Conservation (phyloP, 2,329 filamentous ascomycete genomes). For the Gnomoniopsis smithogilvyi region DNA sequence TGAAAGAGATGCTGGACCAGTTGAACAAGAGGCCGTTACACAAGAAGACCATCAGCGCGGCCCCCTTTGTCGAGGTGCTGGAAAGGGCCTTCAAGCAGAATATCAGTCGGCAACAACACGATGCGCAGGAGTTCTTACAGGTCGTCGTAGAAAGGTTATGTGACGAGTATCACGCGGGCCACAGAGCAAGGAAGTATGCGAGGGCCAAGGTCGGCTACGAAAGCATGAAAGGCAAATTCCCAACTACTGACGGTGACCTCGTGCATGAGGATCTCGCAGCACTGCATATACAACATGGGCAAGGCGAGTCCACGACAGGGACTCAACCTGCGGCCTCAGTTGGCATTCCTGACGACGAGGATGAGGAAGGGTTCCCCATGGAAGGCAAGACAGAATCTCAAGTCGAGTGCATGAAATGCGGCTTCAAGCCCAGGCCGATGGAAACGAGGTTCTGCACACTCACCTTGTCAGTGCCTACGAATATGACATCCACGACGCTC, state of each 20-base stretch:
- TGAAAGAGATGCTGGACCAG: conserved; percentile 90
- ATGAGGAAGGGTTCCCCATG: conserved; percentile 79
- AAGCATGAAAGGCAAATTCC: conserved; percentile 10
- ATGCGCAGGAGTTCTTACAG: conserved; percentile 96
- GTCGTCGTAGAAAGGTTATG: conserved; percentile 87
- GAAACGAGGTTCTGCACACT: conserved; percentile 86
- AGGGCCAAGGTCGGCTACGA: conserved; percentile 28
- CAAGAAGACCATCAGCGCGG: conserved; percentile 87
- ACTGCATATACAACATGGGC: conserved; percentile 22
- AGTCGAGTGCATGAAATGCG: conserved; percentile 86
- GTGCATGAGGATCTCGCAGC: conserved; percentile 30
- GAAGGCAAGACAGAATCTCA: conserved; percentile 93
- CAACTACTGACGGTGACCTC: conserved; percentile 25
- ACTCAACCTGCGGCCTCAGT: conserved; percentile 15
- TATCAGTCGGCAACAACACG: conserved; percentile 92
- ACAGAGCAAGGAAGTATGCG: conserved; percentile 64
- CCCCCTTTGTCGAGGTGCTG: conserved; percentile 77
- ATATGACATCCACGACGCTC: conserved; percentile 74
- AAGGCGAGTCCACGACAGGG: conserved; percentile 12
- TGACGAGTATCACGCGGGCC: conserved; percentile 89
- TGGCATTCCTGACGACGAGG: conserved; percentile 33
- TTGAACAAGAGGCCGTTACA: conserved; percentile 92
- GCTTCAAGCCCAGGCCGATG: conserved; percentile 82
- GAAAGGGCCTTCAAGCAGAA: conserved; percentile 85
- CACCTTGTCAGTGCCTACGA: conserved; percentile 82